Percentiles rank a stretch among this genome's conserved stretches.
Conservation (phyloP, 2,329 filamentous ascomycete genomes). For the Hypoxylon sp. region DNA sequence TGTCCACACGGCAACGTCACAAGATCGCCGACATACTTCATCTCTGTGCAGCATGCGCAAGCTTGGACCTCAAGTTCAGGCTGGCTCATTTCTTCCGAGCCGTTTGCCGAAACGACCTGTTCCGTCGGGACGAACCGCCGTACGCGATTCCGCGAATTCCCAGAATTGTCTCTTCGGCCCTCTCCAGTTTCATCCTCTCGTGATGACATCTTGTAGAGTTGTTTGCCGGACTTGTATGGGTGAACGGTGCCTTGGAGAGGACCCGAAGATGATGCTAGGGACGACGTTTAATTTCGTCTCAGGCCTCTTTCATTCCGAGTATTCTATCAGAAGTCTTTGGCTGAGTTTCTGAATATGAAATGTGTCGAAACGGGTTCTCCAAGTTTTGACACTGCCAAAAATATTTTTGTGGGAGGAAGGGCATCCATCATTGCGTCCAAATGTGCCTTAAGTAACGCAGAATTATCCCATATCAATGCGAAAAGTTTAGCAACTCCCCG, state of each 20-base stretch:
- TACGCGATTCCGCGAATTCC: not conserved
- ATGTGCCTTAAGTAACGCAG: not conserved
- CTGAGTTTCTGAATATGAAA: not conserved
- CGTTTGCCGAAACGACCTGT: not conserved
- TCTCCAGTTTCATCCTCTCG: not conserved
- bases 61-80: not conserved
- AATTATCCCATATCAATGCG: not conserved
- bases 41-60: slow-evolving; percentile 1
- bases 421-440: not conserved
- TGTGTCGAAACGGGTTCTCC: not conserved
- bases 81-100: not conserved
- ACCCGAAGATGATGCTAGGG: not conserved
- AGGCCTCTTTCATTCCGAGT: not conserved
- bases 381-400: not conserved
- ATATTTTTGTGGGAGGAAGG: not conserved
- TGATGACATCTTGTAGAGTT: not conserved
- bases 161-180: not conserved
- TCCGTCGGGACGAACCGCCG: not conserved
- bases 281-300: not conserved
- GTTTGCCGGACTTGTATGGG: not conserved
- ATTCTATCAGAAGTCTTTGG: not conserved
- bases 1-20: slow-evolving; percentile 56
- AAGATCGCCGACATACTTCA: slow-evolving; percentile 10
- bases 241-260: not conserved
- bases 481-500: not conserved